Evolutionary conservation across 1,284 basidiomycete species (phyloP), one percentile per base, ranked within the genome.

Genomic region (Sporisorium scitamineum): DNA sequence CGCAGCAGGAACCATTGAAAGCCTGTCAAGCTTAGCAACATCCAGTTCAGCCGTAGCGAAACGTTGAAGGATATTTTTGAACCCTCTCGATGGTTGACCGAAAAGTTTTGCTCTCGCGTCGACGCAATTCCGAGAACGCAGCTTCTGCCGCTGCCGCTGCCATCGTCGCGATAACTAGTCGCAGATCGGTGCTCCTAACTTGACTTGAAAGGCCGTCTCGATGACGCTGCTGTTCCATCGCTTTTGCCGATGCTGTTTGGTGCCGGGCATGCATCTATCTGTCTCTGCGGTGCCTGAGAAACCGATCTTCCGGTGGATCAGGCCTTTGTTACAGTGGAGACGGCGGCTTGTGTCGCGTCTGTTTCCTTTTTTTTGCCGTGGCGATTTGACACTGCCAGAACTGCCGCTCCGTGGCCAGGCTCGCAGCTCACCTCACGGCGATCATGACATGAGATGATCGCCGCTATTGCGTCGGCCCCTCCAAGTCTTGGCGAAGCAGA

Each of bases 111-210:
- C 37, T 37, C 39, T 48, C 57, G 27, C 34, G 57, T 60, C 57
- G 48, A 60, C 57, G 57, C 57, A 52, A 60, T 39, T 60, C 57
- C 57, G 50, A 58, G 24, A 26, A 18, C 37, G 57, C 50, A 16
- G 26, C 47, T 44, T 32, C 56, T 11, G 45, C 26, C 29, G 31
- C 50, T 44, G 45, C 56, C 6, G 45, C 26, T 26, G 31, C 50
- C 37, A 39, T 39, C 37, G 16, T 39, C 37, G 37, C 37, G 37
- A 18, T n/a, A 14, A 39, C 16, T n/a, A 39, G 13, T 37, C 14
- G 37, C 13, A 14, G n/a, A 39, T 39, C 37, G 37, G n/a, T n/a
- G 37, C 37, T 39, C 37, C 37, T 39, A n/a, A 9, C 8, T n/a
- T n/a, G 16, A 5, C 37, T 39, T n/a, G 11, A 22, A 5, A 13